Conservation (phyloP, 257 asterid genomes). For the Dorcoceras hygrometricum region DNA sequence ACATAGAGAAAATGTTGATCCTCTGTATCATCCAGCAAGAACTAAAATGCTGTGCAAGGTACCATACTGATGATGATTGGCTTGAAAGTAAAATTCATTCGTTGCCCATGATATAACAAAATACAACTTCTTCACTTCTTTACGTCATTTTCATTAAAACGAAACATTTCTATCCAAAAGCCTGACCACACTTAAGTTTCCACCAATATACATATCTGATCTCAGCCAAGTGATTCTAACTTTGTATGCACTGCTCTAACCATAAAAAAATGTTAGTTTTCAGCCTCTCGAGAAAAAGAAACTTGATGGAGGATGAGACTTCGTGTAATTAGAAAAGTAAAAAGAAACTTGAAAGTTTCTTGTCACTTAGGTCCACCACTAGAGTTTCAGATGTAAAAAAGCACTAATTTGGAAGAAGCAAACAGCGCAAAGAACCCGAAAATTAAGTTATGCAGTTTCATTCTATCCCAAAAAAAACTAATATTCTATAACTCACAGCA, state of each 20-base stretch:
- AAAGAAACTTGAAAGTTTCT: too few relatives aligned
- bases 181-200: too few relatives aligned
- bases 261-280: too few relatives aligned
- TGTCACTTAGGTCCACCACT: too few relatives aligned
- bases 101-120: background rate
- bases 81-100: background rate
- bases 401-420: background rate
- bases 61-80: background rate
- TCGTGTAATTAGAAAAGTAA: too few relatives aligned
- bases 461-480: conserved; percentile 1
- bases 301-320: too few relatives aligned
- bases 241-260: too few relatives aligned
- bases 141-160: background rate
- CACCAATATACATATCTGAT: too few relatives aligned
- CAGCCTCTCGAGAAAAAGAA: too few relatives aligned
- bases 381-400: conserved; percentile 6
- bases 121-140: background rate
- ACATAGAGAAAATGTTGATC: conserved; percentile 21
- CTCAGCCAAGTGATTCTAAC: too few relatives aligned
- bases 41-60: background rate
- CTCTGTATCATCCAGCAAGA: conserved; percentile 11
- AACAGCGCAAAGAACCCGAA: background rate
- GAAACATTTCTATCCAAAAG: too few relatives aligned
- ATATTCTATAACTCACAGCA: conserved; percentile 46
- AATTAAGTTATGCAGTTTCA: conserved; percentile 1